These are phyloP conservation scores for Neonectria punicea DNA, from an alignment of 2,329 filamentous ascomycete genomes.

Conservation along the genomic window DNA sequence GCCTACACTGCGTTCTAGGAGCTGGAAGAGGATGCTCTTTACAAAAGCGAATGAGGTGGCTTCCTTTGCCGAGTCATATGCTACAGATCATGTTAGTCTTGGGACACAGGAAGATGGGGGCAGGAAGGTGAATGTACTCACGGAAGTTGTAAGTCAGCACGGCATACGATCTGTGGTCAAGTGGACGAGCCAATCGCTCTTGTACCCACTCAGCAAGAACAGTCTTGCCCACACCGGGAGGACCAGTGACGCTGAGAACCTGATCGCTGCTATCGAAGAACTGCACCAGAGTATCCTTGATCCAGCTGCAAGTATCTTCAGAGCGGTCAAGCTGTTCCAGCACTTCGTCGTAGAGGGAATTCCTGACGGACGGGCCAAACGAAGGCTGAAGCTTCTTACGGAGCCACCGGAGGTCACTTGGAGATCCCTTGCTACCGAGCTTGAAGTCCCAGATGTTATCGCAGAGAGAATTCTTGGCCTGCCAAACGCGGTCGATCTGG, in stretches of 20 bases:
- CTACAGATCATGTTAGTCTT: slow-evolving; percentile 4
- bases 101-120: too few species aligned
- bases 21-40: slow-evolving; percentile 51
- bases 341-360: slow-evolving; percentile 48
- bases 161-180: slow-evolving; percentile 48
- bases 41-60: slow-evolving; percentile 47
- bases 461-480: slow-evolving; percentile 46
- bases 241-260: slow-evolving; percentile 49
- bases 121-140: slow-evolving; percentile 22
- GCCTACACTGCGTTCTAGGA: slow-evolving; percentile 52
- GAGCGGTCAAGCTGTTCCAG: slow-evolving; percentile 50
- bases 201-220: slow-evolving; percentile 53
- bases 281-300: slow-evolving; percentile 47
- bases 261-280: slow-evolving; percentile 50
- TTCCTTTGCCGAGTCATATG: slow-evolving; percentile 46
- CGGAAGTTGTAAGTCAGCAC: slow-evolving; percentile 52
- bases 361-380: slow-evolving; percentile 42
- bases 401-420: slow-evolving; percentile 44
- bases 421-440: slow-evolving; percentile 40
- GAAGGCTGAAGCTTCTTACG: slow-evolving; percentile 47
- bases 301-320: slow-evolving; percentile 54
- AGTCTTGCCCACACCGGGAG: slow-evolving; percentile 50
- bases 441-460: slow-evolving; percentile 50
- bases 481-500: slow-evolving; percentile 49
- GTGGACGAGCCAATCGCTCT: slow-evolving; percentile 51